phyloP scores from a whole-genome alignment of 345 rosid species.

The Cardiospermum halicacabum region DNA sequence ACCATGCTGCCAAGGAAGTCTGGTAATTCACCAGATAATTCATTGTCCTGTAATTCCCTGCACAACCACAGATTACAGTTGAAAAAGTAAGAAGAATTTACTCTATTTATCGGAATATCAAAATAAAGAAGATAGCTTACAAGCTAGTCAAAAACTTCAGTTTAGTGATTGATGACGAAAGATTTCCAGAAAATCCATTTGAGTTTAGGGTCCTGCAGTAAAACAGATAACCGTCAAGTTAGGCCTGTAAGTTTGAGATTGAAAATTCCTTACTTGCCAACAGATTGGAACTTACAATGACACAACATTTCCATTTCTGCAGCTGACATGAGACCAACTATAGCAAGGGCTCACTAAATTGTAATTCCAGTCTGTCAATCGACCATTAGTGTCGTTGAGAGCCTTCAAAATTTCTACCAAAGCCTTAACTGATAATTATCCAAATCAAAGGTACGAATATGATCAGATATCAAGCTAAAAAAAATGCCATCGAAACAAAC shows the following conservation, averaged over 20 bases:
- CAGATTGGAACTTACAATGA: slow-evolving; percentile 55
- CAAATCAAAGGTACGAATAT: neutral
- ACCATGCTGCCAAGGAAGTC: slow-evolving; percentile 62
- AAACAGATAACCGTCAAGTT: slow-evolving; percentile 5
- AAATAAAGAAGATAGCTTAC: slow-evolving; percentile 42
- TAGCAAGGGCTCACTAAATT: slow-evolving; percentile 76
- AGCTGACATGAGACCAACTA: slow-evolving; percentile 81
- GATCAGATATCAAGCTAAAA: neutral
- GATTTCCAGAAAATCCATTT: slow-evolving; percentile 73
- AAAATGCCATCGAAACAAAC: no score
- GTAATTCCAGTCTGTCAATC: slow-evolving; percentile 53
- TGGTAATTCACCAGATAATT: slow-evolving; percentile 64
- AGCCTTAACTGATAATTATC: slow-evolving; percentile 55
- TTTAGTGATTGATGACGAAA: slow-evolving; percentile 63
- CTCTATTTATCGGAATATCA: no score
- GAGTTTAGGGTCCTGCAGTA: slow-evolving; percentile 59
- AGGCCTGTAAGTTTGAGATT: no score
- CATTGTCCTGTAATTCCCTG: slow-evolving; percentile 88
- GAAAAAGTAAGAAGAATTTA: no score
- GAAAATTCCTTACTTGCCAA: neutral
- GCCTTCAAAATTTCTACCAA: slow-evolving; percentile 45
- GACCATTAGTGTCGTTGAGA: slow-evolving; percentile 52
- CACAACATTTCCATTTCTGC: slow-evolving; percentile 60
- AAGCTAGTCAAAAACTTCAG: slow-evolving; percentile 65
- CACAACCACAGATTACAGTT: slow-evolving; percentile 18